Conservation (phyloP, 495 filamentous ascomycete genomes). For the Pseudoneurospora amorphoporcata region DNA sequence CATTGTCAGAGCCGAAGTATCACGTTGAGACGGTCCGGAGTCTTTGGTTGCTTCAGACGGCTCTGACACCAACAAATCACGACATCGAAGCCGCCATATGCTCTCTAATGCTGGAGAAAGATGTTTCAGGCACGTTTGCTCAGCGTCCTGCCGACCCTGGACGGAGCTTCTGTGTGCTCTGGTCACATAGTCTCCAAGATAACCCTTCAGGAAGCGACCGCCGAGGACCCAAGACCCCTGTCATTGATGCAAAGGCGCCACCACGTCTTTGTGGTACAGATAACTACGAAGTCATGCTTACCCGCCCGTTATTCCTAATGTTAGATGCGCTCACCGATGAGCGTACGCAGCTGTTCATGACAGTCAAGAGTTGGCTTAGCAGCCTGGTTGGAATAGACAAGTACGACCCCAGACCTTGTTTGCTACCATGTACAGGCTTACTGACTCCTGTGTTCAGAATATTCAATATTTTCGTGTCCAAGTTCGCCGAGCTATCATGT, state of each 20-base stretch:
- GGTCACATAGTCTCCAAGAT: slow-evolving; percentile 69
- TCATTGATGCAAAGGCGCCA: slow-evolving; percentile 38
- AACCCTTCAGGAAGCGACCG: slow-evolving; percentile 35
- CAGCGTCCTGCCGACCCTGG: slow-evolving; percentile 44
- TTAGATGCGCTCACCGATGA: slow-evolving; percentile 70
- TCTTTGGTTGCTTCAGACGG: slow-evolving; percentile 73
- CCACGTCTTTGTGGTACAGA: slow-evolving; percentile 39
- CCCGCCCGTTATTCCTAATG: slow-evolving; percentile 71
- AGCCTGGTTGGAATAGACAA: slow-evolving; percentile 57
- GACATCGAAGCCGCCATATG: slow-evolving; percentile 74
- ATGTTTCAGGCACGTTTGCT: slow-evolving; percentile 40
- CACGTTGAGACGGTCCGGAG: slow-evolving; percentile 86
- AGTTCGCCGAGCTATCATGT: slow-evolving; percentile 44
- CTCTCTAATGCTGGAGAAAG: slow-evolving; percentile 53
- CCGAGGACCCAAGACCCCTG: slow-evolving; percentile 36
- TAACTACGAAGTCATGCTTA: slow-evolving; percentile 60
- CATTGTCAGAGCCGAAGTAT: slow-evolving; percentile 72
- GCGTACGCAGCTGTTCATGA: slow-evolving; percentile 61
- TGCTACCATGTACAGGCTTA: neutral
- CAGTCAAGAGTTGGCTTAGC: slow-evolving; percentile 73
- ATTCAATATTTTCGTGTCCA: slow-evolving; percentile 45
- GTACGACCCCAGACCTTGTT: slow-evolving; percentile 25
- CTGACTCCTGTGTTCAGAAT: slow-evolving; percentile 15
- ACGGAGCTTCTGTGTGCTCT: slow-evolving; percentile 59
- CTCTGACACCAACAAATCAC: slow-evolving; percentile 34